Percentiles rank a stretch among this genome's conserved stretches.
phyloP scores from a whole-genome alignment of 768 basidiomycete species.

The Phylloporus rhodoxanthus region DNA sequence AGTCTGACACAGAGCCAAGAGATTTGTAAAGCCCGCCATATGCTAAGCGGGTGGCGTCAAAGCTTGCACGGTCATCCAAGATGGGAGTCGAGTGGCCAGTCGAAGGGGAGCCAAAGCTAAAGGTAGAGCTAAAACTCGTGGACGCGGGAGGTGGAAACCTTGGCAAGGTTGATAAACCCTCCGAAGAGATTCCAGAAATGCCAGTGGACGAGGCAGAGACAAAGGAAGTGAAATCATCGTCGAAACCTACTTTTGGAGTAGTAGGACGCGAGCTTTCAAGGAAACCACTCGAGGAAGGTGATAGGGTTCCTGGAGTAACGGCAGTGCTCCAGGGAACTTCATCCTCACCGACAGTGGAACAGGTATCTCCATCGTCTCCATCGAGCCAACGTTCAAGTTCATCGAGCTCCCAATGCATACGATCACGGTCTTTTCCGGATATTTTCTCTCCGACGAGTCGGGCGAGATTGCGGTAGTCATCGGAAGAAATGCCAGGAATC shows the following conservation, averaged over 20 bases:
- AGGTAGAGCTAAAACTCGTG: constrained; percentile 25
- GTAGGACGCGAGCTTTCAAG: constrained; percentile 19
- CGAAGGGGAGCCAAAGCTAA: constrained; percentile 20
- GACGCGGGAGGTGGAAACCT: constrained; percentile 7
- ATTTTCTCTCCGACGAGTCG: constrained; percentile 17
- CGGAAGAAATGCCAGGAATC: constrained; percentile 7
- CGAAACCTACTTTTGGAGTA: constrained; percentile 46
- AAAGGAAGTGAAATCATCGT: constrained; percentile 78
- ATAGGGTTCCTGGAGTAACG: constrained; percentile 25
- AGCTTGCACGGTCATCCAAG: constrained; percentile 14
- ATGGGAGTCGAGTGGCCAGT: constrained; percentile 25
- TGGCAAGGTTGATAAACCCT: not conserved
- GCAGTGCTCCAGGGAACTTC: constrained; percentile 39
- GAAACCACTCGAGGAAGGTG: constrained; percentile 22
- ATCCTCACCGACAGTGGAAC: constrained; percentile 13
- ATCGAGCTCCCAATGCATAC: constrained; percentile 47
- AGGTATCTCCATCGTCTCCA: constrained; percentile 30
- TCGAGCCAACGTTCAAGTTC: constrained; percentile 61
- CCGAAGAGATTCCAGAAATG: not conserved
- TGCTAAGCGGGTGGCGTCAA: constrained; percentile 16
- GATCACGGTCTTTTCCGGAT: constrained; percentile 27
- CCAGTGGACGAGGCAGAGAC: constrained; percentile 46
- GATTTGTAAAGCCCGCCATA: constrained; percentile 40
- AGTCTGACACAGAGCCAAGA: constrained; percentile 55
- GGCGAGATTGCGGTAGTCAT: constrained; percentile 19